phyloP scores from a whole-genome alignment of 257 asterid species.

The Scutellaria minor region DNA sequence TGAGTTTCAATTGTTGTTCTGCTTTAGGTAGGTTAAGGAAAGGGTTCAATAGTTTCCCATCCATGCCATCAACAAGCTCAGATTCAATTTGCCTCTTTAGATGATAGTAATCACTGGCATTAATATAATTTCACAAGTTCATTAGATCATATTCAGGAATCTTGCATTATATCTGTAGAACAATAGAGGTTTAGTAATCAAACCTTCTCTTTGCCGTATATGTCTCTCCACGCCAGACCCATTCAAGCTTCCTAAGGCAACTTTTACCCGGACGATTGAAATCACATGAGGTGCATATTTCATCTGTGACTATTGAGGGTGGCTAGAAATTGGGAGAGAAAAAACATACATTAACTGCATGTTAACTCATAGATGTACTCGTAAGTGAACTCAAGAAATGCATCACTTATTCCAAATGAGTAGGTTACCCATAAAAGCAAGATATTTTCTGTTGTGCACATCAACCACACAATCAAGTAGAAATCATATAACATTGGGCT shows the following conservation, averaged over 20 bases:
- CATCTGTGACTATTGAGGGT: conserved; percentile 94
- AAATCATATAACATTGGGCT: conserved; percentile 10
- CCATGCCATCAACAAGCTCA: conserved; percentile 67
- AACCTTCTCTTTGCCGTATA: conserved; percentile 97
- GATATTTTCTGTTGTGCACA: conserved; percentile 22
- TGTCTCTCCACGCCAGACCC: conserved; percentile 99
- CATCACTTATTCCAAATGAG: conserved; percentile 10
- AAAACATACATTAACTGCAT: conserved; percentile 38
- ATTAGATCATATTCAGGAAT: conserved; percentile 28
- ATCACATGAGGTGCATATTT: conserved; percentile 97
- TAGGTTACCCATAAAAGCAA: conserved; percentile 24
- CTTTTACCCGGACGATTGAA: conserved; percentile 97
- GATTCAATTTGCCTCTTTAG: conserved; percentile 97
- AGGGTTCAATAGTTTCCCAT: conserved; percentile 65
- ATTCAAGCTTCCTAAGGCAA: conserved; percentile 96
- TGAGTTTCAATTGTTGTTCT: conserved; percentile 87
- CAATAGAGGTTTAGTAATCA: conserved; percentile 34
- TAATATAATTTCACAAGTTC: conserved; percentile 30
- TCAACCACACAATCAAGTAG: conserved; percentile 19
- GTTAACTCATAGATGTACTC: conserved; percentile 25
- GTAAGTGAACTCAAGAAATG: conserved; percentile 22
- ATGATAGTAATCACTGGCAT: conserved; percentile 85
- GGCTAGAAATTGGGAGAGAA: conserved; percentile 64
- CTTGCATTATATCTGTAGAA: conserved; percentile 24
- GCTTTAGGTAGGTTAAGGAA: conserved; percentile 91